Percentiles rank a stretch among this genome's conserved stretches.
These are phyloP conservation scores for Podaxis sp. DNA, from an alignment of 768 basidiomycete species.

Conservation along the genomic window DNA sequence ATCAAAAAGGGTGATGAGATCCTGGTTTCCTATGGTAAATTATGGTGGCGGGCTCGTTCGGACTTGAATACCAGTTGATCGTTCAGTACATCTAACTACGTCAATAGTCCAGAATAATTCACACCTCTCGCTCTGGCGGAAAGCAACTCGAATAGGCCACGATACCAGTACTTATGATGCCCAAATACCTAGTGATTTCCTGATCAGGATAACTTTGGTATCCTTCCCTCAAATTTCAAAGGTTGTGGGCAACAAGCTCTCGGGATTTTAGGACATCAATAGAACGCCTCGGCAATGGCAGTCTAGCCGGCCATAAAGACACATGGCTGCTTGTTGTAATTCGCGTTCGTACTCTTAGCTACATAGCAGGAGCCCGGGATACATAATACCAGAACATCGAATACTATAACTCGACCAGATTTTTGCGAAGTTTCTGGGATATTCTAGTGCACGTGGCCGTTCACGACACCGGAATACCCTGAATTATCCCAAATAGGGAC, in stretches of 20 bases:
- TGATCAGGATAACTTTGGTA: not conserved
- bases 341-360: no score
- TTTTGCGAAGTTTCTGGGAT: constrained; percentile 3
- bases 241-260: not conserved
- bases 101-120: no score
- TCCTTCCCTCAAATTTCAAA: not conserved
- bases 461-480: not conserved
- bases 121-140: no score
- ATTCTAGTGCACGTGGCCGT: constrained; percentile 2
- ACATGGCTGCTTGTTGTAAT: not conserved
- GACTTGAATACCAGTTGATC: no score
- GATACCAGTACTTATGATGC: not conserved
- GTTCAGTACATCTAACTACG: no score
- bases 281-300: not conserved
- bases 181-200: not conserved
- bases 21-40: constrained; percentile 85
- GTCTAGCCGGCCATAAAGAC: no score
- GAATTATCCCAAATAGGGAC: constrained; percentile 32
- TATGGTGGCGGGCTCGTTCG: constrained; percentile 71
- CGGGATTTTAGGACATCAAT: not conserved
- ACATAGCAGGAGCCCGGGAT: no score
- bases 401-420: no score
- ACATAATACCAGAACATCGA: no score
- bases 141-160: no score
- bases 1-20: constrained; percentile 85